Evolutionary conservation across 2,329 filamentous ascomycete species (phyloP), one percentile per base, ranked within the genome.

Genomic region (Diaporthe caulivora): DNA sequence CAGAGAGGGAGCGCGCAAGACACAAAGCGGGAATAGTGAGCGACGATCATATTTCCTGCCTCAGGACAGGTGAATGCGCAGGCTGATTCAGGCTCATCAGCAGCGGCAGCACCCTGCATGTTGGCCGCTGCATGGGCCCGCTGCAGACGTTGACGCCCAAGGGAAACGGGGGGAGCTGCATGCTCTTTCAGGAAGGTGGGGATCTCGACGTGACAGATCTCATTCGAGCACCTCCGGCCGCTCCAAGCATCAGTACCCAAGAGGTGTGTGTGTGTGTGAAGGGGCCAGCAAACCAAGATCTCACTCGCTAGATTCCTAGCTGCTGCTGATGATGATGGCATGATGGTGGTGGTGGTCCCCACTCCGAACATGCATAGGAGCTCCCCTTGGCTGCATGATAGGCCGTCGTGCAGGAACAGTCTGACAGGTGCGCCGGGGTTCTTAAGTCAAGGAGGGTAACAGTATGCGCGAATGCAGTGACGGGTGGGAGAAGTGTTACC

Each of bases 201-300:
- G 62, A 65, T 65, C 62, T 51, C 18, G 62, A 44, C 29, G 62
- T 24, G 62, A 7, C 24, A 21, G 62, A 65, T 65, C 62, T 65
- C 44, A 24, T 51, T 51, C 7, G 26, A 49, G 60, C 18, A n/a
- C 6, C 44, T 2, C 21, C 44, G 31, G 2, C 60, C n/a, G 44
- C 60, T 34, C 18, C 40, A 64, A 49, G 58, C 40, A 47, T 49
- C 58, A 26, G 58, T 44, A 44, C 58, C 58, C 40, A 64, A 64
- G 40, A 17, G 40, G 49, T 9, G 34, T 34, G 34, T 34, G 34
- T 34, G 34, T 34, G 34, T 47, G 58, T 47, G 26, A 40, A 64
- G 40, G 42, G 42, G 40, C 10, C 13, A 21, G 24, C 24, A 64
- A 64, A 65, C 62, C 62, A 37, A 65, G 44, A 65, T 65, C 62